These are phyloP conservation scores for Botryotinia calthae DNA, from an alignment of 2,329 filamentous ascomycete genomes.

Conservation along the genomic window DNA sequence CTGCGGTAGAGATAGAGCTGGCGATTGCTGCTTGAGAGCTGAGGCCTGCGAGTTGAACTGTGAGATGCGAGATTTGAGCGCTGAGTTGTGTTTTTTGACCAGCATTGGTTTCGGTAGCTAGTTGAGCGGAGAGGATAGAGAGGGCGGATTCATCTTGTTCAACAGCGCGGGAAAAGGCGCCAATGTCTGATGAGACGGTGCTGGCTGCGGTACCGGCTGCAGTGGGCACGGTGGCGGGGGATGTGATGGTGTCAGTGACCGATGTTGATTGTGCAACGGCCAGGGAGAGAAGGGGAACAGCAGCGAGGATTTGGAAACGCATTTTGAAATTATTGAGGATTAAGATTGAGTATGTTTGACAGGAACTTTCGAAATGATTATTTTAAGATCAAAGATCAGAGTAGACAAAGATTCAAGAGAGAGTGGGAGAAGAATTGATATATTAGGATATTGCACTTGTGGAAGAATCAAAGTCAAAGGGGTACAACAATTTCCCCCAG, in stretches of 20 bases:
- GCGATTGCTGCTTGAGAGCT: background rate
- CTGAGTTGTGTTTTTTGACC: constrained; percentile 6
- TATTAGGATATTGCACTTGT: background rate
- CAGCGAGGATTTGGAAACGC: constrained; percentile 19
- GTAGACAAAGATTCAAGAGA: background rate
- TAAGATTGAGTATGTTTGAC: background rate
- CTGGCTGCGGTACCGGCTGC: background rate
- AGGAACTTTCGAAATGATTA: background rate
- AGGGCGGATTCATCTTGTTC: constrained; percentile 3
- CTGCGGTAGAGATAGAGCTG: background rate
- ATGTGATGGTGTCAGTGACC: background rate
- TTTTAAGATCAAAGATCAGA: background rate
- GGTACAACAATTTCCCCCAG: background rate
- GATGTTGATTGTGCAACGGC: constrained; percentile 8
- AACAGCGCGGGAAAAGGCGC: background rate
- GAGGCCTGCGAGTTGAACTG: constrained; percentile 2
- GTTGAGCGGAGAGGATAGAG: background rate
- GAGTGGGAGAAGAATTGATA: background rate
- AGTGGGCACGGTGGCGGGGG: background rate
- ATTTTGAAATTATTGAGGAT: constrained; percentile 3
- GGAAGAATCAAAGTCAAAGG: background rate
- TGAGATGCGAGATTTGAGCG: constrained; percentile 5
- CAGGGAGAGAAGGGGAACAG: constrained; percentile 6
- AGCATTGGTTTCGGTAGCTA: background rate
- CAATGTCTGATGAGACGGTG: background rate